phyloP scores from a whole-genome alignment of 129 eudicot species.

The Heracleum sosnowskyi region DNA sequence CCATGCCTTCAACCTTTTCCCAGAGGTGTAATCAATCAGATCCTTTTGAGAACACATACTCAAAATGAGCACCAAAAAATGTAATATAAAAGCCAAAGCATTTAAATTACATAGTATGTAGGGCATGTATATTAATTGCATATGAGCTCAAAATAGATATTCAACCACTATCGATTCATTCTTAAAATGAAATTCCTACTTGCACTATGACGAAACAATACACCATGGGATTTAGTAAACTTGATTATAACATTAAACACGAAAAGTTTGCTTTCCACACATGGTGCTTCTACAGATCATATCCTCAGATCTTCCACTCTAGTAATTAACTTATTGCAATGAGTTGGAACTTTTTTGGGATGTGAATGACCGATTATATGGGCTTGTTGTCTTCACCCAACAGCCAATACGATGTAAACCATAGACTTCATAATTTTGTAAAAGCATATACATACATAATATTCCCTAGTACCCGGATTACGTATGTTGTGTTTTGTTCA shows the following conservation, averaged over 20 bases:
- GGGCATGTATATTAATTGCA: not conserved
- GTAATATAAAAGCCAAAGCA: not conserved
- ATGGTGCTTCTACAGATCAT: not conserved
- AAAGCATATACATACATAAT: not conserved
- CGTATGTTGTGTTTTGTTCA: no score
- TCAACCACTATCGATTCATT: not conserved
- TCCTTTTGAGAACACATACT: slow-evolving; percentile 10
- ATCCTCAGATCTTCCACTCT: not conserved
- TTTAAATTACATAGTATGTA: not conserved
- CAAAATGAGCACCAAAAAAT: slow-evolving; percentile 7
- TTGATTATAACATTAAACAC: not conserved
- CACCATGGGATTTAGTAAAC: not conserved
- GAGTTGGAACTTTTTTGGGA: not conserved
- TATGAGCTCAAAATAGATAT: not conserved
- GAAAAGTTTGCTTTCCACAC: not conserved
- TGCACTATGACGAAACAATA: not conserved
- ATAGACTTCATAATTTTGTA: no score
- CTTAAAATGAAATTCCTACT: not conserved
- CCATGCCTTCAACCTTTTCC: slow-evolving; percentile 56
- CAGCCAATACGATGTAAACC: no score
- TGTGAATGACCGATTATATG: not conserved
- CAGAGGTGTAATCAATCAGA: slow-evolving; percentile 22
- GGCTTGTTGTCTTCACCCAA: no score
- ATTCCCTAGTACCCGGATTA: not conserved
- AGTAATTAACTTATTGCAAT: not conserved